These are phyloP conservation scores for Yamadazyma siamensis DNA, from an alignment of 1,139 yeast genomes.

Conservation along the genomic window DNA sequence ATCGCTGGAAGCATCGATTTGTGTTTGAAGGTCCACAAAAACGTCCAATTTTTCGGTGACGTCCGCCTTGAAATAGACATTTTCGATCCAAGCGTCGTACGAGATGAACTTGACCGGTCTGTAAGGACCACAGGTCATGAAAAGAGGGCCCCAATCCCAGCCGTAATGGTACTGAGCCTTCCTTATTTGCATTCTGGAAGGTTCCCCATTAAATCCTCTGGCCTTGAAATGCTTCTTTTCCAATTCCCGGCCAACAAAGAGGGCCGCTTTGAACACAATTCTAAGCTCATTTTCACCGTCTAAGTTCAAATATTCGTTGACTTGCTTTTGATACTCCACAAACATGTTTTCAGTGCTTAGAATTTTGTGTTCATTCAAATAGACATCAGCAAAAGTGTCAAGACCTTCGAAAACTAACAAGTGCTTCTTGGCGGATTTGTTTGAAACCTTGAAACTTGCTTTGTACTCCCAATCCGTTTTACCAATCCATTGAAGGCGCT, in stretches of 20 bases:
- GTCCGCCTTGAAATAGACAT: slow-evolving; percentile 19
- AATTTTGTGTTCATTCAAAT: slow-evolving; percentile 29
- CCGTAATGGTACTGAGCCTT: slow-evolving; percentile 57
- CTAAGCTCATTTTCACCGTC: slow-evolving; percentile 15
- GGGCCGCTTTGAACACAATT: slow-evolving; percentile 22
- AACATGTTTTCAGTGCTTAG: slow-evolving; percentile 39
- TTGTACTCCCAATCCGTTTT: slow-evolving; percentile 41
- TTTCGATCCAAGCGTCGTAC: slow-evolving; percentile 17
- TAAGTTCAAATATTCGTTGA: slow-evolving; percentile 8
- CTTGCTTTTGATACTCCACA: slow-evolving; percentile 17
- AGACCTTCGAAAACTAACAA: slow-evolving; percentile 40
- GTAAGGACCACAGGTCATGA: slow-evolving; percentile 47
- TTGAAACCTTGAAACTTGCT: slow-evolving; percentile 13
- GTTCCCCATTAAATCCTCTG: slow-evolving; percentile 38
- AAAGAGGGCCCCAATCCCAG: slow-evolving; percentile 58
- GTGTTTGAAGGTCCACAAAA: slow-evolving; percentile 11
- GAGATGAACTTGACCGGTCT: slow-evolving; percentile 33
- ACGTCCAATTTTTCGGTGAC: slow-evolving; percentile 16
- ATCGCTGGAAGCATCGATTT: slow-evolving; percentile 7
- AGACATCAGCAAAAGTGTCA: slow-evolving; percentile 42
- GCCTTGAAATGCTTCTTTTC: slow-evolving; percentile 18
- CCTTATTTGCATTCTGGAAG: slow-evolving; percentile 39
- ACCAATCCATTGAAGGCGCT: slow-evolving; percentile 45
- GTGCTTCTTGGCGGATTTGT: slow-evolving; percentile 12
- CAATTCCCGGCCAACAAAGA: slow-evolving; percentile 17